phyloP scores from a whole-genome alignment of 257 asterid genomes.

The Penstemon newberryi region DNA sequence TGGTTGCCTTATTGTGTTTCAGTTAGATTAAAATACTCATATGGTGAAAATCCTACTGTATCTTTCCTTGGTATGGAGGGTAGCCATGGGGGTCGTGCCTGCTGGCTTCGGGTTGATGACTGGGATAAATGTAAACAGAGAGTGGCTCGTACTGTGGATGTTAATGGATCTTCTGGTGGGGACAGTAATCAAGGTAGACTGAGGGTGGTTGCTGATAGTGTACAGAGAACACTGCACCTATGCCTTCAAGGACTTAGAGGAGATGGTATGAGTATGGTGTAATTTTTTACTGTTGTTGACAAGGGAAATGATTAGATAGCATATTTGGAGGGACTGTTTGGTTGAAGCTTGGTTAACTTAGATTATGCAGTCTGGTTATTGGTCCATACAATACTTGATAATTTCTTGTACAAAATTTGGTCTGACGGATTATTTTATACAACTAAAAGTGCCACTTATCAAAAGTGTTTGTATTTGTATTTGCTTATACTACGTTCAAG shows the following conservation, averaged over 20 bases:
- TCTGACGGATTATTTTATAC: background rate
- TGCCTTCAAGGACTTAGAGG: slow-evolving; percentile 90
- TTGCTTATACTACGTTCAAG: too few species aligned
- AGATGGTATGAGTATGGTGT: slow-evolving; percentile 55
- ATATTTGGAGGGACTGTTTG: background rate
- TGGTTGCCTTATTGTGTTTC: slow-evolving; percentile 98
- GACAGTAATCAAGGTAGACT: slow-evolving; percentile 85
- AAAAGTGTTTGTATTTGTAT: background rate
- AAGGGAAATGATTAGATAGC: background rate
- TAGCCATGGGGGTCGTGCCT: slow-evolving; percentile 98
- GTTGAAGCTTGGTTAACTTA: background rate
- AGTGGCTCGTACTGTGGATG: slow-evolving; percentile 67
- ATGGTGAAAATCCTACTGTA: slow-evolving; percentile 69
- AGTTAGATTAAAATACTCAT: slow-evolving; percentile 72
- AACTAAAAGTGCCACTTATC: background rate
- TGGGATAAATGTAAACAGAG: slow-evolving; percentile 94
- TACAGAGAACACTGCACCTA: slow-evolving; percentile 76
- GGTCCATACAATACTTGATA: background rate
- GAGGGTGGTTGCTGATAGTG: slow-evolving; percentile 79
- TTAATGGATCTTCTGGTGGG: slow-evolving; percentile 62
- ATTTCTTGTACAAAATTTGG: background rate
- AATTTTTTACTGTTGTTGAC: slow-evolving; percentile 14
- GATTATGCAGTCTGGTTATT: background rate
- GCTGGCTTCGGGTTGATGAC: slow-evolving; percentile 81
- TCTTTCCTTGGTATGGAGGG: slow-evolving; percentile 95